Evolutionary conservation across 2,329 filamentous ascomycete genomes (phyloP).

Genomic region (Fragosphaeria purpurea): DNA sequence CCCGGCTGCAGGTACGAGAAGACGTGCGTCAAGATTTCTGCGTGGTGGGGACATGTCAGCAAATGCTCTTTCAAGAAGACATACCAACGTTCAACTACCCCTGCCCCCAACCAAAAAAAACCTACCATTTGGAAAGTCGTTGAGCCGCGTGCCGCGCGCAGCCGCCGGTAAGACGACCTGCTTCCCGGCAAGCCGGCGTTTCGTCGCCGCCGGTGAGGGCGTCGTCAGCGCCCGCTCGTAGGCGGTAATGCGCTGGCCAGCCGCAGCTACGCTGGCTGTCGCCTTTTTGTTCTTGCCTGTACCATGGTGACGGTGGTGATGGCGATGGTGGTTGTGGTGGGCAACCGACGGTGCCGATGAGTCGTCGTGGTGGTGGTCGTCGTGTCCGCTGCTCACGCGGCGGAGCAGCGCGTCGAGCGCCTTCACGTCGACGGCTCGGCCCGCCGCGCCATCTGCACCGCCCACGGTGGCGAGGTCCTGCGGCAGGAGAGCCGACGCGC

Average conservation of each 20-base stretch:
- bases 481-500: too few species aligned
- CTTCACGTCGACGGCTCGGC: conserved; percentile 27
- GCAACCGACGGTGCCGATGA: neutral
- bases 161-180: too few species aligned
- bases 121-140: conserved; percentile 73
- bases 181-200: neutral
- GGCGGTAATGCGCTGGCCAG: conserved; percentile 46
- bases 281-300: conserved; percentile 13
- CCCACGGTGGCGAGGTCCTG: too few species aligned
- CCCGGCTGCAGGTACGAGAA: conserved; percentile 82
- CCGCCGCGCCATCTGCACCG: neutral
- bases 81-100: too few species aligned
- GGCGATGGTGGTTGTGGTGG: neutral
- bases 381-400: conserved; percentile 35
- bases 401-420: conserved; percentile 40
- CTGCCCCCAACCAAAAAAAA: neutral
- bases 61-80: too few species aligned
- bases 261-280: conserved; percentile 21
- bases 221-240: conserved; percentile 51
- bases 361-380: too few species aligned
- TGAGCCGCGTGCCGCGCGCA: conserved; percentile 31
- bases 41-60: neutral
- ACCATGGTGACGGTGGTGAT: neutral
- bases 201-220: conserved; percentile 24
- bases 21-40: conserved; percentile 87